These are phyloP conservation scores for Amoeboaphelidium protococcarum DNA, from an alignment of 371 early-diverging fungal species.

Conservation along the genomic window DNA sequence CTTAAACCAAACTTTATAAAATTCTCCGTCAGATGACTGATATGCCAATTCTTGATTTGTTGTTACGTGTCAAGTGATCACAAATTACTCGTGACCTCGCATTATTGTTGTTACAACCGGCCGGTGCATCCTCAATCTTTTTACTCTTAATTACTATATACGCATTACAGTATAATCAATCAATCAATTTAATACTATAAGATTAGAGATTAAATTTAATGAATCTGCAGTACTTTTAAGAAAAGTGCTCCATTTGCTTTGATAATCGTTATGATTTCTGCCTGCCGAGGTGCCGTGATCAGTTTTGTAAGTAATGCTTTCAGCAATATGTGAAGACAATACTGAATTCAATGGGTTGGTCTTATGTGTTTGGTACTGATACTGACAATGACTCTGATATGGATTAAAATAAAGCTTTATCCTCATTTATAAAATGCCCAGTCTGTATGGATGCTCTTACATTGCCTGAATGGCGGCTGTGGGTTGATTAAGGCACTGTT, in stretches of 20 bases:
- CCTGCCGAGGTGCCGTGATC: background rate
- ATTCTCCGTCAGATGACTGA: no score
- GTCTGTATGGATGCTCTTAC: background rate
- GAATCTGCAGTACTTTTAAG: background rate
- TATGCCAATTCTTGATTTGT: no score
- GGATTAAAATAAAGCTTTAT: no score
- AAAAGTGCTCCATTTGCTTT: background rate
- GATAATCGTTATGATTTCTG: background rate
- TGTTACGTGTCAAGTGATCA: no score
- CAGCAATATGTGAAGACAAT: background rate
- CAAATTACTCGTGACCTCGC: no score
- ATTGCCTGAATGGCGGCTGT: background rate
- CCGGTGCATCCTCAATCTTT: no score
- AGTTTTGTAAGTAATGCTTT: background rate
- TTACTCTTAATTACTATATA: background rate
- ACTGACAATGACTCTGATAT: no score
- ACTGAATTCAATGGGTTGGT: background rate
- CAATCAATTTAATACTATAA: background rate
- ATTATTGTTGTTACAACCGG: no score
- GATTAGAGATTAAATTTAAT: no score
- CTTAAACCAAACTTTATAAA: no score
- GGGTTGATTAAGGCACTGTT: no score
- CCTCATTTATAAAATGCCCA: background rate
- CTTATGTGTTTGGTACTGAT: background rate
- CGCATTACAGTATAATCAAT: background rate